Evolutionary conservation across 106 monocot genomes (phyloP).

Genomic region (Allium sativum): DNA sequence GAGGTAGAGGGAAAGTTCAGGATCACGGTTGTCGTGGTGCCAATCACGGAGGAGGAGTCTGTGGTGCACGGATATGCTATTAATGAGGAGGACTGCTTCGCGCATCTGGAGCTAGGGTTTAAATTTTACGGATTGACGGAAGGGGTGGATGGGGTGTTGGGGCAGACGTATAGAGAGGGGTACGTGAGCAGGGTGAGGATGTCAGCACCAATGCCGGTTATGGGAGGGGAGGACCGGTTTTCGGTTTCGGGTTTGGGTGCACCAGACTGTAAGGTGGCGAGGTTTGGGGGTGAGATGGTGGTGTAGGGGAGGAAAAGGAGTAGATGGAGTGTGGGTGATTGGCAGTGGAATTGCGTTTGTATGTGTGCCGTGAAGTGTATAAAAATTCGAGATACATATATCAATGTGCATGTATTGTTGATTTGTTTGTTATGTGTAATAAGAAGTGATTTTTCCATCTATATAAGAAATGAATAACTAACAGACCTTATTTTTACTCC

Average conservation of each 20-base stretch:
- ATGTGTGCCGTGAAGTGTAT: no score
- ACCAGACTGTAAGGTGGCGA: slow-evolving; percentile 14
- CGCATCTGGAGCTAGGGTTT: slow-evolving; percentile 37
- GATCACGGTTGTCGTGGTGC: slow-evolving; percentile 4
- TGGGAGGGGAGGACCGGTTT: slow-evolving; percentile 39
- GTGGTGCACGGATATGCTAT: slow-evolving; percentile 35
- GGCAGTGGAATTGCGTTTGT: neutral
- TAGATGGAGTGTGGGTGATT: neutral
- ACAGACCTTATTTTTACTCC: no score
- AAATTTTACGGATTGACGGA: slow-evolving; percentile 18
- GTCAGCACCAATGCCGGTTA: slow-evolving; percentile 28
- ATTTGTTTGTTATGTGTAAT: no score
- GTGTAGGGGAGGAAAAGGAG: neutral
- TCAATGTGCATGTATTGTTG: no score
- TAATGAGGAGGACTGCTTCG: slow-evolving; percentile 25
- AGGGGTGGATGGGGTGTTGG: slow-evolving; percentile 30
- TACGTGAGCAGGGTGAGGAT: slow-evolving; percentile 28
- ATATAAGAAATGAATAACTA: no score
- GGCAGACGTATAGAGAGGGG: slow-evolving; percentile 29
- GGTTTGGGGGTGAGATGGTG: neutral
- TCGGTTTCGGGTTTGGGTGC: slow-evolving; percentile 14
- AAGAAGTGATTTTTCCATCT: no score
- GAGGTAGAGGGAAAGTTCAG: slow-evolving; percentile 13
- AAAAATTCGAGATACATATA: no score
- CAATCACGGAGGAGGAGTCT: slow-evolving; percentile 35